A percentile compares a stretch with the other conserved stretches of the same genome.
Conservation (phyloP, 495 filamentous ascomycete species). For the Penicillium lagena region DNA sequence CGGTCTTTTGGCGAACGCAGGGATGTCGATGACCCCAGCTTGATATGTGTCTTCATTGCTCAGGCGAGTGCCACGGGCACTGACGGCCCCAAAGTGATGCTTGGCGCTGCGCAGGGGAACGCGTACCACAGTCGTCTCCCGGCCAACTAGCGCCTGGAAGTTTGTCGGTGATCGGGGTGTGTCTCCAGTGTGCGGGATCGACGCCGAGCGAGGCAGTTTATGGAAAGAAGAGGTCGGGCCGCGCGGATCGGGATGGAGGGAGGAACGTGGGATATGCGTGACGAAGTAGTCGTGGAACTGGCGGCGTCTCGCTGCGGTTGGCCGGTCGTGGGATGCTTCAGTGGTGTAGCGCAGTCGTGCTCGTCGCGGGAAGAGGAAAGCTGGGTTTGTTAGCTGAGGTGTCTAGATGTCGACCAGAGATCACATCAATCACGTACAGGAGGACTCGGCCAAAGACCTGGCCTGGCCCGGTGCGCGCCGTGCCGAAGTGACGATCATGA, state of each 20-base stretch:
- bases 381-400: constrained; percentile 1
- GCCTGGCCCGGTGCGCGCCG: constrained; percentile 38
- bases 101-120: constrained; percentile 91
- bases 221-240: constrained; percentile 53
- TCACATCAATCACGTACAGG: constrained; percentile 27
- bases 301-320: constrained; percentile 32
- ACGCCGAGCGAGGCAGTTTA: constrained; percentile 76
- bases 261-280: constrained; percentile 88
- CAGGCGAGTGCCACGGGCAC: constrained; percentile 71
- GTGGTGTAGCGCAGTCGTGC: constrained; percentile 11
- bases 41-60: constrained; percentile 95
- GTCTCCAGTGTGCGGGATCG: constrained; percentile 67
- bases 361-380: constrained; percentile 12
- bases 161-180: constrained; percentile 48
- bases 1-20: constrained; percentile 79
- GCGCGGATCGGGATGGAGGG: constrained; percentile 81
- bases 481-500: constrained; percentile 38
- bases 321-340: constrained; percentile 8
- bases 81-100: constrained; percentile 82
- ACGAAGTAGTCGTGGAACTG: constrained; percentile 95
- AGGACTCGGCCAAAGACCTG: constrained; percentile 30
- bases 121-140: constrained; percentile 94
- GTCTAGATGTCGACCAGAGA: constrained; percentile 3
- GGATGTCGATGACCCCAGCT: constrained; percentile 86
- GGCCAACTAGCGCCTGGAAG: constrained; percentile 49